Evolutionary conservation across 257 asterid genomes (phyloP), one percentile per base, ranked within the genome.

Genomic region (Solanum chmielewskii): DNA sequence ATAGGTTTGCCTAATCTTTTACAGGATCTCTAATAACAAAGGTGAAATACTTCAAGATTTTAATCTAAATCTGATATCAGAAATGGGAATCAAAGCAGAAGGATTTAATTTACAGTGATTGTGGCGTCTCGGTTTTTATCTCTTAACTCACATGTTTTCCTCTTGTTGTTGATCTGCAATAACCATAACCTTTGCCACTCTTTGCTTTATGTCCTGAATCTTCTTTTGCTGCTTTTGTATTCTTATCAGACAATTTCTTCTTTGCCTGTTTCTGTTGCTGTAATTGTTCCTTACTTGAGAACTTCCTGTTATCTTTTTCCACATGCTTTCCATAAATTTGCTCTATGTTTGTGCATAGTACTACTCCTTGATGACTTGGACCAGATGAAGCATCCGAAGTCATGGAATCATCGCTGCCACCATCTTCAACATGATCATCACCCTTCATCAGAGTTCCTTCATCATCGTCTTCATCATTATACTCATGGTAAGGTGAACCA

Each of bases 311-410:
- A 70, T 82, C 94, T 21, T 87, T 89, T 74, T 83, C 90, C 59
- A 88, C 91, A 88, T 88, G 93, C 70, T 89, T 60, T 14, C 88
- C 89, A 59, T 84, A 85, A 78, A 52, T 83, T 81, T 80, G 84
- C 31, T 35, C 85, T 11, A 21, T 33, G 86, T 49, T 74, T 81
- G 82, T 83, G 37, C 82, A 71, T 80, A 64, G 33, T 64, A 73
- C 64, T 64, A 73, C 56, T 82, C 90, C 91, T 73, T 86, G 95
- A 89, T 91, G 91, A 49, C 95, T 92, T 20, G 98, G 98, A 73
- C 98, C 98, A 12, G 98, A 95, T 42, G 98, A 94, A 33, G 99
- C 99, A 90, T 95, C 99, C 13, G 99, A 96, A 77, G 98, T 96
- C 99, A 95, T 94, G 8, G 98, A 95, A 60, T 96, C 98, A 83